Evolutionary conservation across 345 rosid genomes (phyloP).

Genomic region (Arabidopsis arenosa): DNA sequence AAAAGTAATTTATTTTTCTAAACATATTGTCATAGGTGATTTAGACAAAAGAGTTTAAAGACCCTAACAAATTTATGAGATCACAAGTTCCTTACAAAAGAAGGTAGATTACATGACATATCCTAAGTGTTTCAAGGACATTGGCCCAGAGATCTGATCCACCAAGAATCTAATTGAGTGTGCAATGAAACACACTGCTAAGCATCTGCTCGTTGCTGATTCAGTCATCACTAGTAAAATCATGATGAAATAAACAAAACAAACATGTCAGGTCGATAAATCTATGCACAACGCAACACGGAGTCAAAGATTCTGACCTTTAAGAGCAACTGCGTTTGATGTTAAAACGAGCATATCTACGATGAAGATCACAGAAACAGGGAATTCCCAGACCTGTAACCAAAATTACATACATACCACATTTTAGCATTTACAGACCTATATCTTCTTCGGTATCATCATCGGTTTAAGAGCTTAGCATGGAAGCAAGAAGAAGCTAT

Average conservation of each 20-base stretch:
- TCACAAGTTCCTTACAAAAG: slow-evolving; percentile 17
- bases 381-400: slow-evolving; percentile 85
- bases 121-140: slow-evolving; percentile 39
- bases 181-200: slow-evolving; percentile 63
- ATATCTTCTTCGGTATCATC: neutral
- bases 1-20: neutral
- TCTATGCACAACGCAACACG: neutral
- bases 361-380: slow-evolving; percentile 68
- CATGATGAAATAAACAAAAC: slow-evolving; percentile 1
- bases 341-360: slow-evolving; percentile 77
- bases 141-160: slow-evolving; percentile 43
- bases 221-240: slow-evolving; percentile 60
- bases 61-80: neutral
- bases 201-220: slow-evolving; percentile 58
- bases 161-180: slow-evolving; percentile 62
- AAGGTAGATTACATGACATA: slow-evolving; percentile 24
- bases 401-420: neutral
- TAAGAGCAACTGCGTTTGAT: slow-evolving; percentile 71
- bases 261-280: neutral
- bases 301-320: slow-evolving; percentile 57
- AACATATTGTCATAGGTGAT: slow-evolving; percentile 8
- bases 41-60: neutral
- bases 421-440: slow-evolving; percentile 9
- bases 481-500: neutral
- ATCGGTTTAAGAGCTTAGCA: slow-evolving; percentile 9